Percentiles rank a stretch among this genome's conserved stretches.
These are phyloP conservation scores for Ganoderma lucidum DNA, from an alignment of 1,284 basidiomycete genomes.

Conservation along the genomic window DNA sequence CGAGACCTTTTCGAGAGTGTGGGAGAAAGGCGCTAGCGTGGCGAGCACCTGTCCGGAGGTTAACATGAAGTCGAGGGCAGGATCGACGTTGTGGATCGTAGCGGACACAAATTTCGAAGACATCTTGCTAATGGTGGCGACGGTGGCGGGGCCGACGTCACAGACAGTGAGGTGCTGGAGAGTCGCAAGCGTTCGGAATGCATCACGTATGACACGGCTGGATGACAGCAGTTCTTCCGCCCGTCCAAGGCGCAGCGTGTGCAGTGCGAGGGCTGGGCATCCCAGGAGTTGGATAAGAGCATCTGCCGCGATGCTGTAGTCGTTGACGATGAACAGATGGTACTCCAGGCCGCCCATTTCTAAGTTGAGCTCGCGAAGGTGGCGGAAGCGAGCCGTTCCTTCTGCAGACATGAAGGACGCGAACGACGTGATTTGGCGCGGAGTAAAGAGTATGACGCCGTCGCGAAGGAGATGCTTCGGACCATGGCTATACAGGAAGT, in stretches of 20 bases:
- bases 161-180: not conserved
- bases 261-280: not conserved
- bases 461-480: conserved; percentile 11
- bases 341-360: not conserved
- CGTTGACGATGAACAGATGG: not conserved
- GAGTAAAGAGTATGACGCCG: conserved; percentile 3
- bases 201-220: not conserved
- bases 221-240: not conserved
- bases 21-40: not conserved
- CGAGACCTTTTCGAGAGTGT: not conserved
- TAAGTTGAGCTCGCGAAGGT: not conserved
- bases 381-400: not conserved
- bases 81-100: not conserved
- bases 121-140: not conserved
- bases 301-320: not conserved
- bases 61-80: not conserved
- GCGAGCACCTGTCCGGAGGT: not conserved
- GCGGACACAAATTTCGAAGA: not conserved
- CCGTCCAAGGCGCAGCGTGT: not conserved
- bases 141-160: not conserved
- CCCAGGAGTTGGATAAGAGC: not conserved
- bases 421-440: not conserved
- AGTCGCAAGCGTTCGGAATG: not conserved
- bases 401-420: conserved; percentile 10
- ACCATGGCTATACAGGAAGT: conserved; percentile 3